phyloP scores from a whole-genome alignment of 805 yeast species.

The Ascoidea tarda region DNA sequence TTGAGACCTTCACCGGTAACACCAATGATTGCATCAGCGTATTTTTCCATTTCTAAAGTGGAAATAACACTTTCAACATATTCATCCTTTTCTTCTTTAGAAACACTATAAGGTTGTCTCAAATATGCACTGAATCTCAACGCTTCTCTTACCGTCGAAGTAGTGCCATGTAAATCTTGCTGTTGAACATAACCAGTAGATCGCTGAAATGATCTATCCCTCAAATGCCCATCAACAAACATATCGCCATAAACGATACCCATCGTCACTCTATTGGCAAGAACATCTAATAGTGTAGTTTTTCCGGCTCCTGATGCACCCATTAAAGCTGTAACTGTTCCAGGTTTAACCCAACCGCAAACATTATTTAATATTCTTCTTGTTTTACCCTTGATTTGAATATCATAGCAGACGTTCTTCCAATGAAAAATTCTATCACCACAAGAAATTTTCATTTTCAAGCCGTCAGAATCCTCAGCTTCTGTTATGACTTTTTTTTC shows the following conservation, averaged over 20 bases:
- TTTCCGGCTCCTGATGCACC: slow-evolving; percentile 79
- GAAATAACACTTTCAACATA: slow-evolving; percentile 59
- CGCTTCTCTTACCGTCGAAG: slow-evolving; percentile 67
- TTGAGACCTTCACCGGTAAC: slow-evolving; percentile 59
- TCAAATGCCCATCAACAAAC: slow-evolving; percentile 54
- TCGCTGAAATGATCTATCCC: slow-evolving; percentile 57
- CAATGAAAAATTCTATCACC: slow-evolving; percentile 54
- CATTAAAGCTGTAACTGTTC: slow-evolving; percentile 67
- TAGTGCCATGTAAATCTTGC: slow-evolving; percentile 60
- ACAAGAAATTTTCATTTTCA: slow-evolving; percentile 15
- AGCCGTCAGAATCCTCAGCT: slow-evolving; percentile 9
- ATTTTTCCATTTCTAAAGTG: slow-evolving; percentile 52
- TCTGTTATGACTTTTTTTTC: slow-evolving; percentile 16
- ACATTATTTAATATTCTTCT: slow-evolving; percentile 49
- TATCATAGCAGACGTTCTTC: slow-evolving; percentile 62
- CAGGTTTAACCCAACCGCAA: slow-evolving; percentile 78
- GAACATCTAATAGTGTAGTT: slow-evolving; percentile 56
- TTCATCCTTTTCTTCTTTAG: slow-evolving; percentile 42
- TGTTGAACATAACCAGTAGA: slow-evolving; percentile 75
- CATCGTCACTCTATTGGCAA: slow-evolving; percentile 55
- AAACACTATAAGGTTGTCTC: slow-evolving; percentile 49
- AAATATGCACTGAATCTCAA: slow-evolving; percentile 56
- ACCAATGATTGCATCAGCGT: slow-evolving; percentile 74
- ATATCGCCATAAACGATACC: slow-evolving; percentile 64
- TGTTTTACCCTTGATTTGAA: slow-evolving; percentile 44